phyloP scores from a whole-genome alignment of 2,329 filamentous ascomycete genomes.

The Teratosphaeria nubilosa region DNA sequence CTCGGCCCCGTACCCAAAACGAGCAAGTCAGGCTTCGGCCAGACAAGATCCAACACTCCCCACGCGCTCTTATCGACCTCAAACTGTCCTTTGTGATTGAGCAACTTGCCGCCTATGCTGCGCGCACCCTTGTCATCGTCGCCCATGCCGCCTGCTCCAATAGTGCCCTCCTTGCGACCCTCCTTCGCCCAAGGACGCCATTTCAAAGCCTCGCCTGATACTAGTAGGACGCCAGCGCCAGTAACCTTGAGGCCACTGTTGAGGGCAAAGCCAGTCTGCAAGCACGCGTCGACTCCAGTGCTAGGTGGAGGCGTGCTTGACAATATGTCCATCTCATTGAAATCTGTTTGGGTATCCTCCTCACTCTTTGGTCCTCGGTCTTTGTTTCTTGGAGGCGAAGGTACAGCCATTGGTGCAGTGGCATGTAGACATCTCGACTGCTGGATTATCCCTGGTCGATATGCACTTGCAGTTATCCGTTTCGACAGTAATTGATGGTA shows the following conservation, averaged over 20 bases:
- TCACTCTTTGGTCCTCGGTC: slow-evolving; percentile 52
- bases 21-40: slow-evolving; percentile 87
- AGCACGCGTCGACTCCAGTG: slow-evolving; percentile 74
- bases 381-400: slow-evolving; percentile 31
- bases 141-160: slow-evolving; percentile 27
- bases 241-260: slow-evolving; percentile 67
- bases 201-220: slow-evolving; percentile 76
- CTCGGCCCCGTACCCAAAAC: slow-evolving; percentile 76
- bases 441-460: background rate
- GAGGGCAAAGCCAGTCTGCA: slow-evolving; percentile 73
- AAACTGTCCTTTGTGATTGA: slow-evolving; percentile 73
- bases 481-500: slow-evolving; percentile 6
- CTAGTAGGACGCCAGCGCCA: slow-evolving; percentile 62
- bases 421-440: slow-evolving; percentile 6
- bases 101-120: slow-evolving; percentile 37
- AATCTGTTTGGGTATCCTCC: slow-evolving; percentile 60
- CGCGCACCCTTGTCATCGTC: slow-evolving; percentile 25
- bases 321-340: slow-evolving; percentile 68
- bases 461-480: background rate
- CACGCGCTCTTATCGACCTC: slow-evolving; percentile 62
- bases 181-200: slow-evolving; percentile 71
- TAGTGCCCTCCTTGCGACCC: slow-evolving; percentile 25
- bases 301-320: slow-evolving; percentile 64
- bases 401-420: slow-evolving; percentile 1
- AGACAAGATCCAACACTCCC: slow-evolving; percentile 65